phyloP scores from a whole-genome alignment of 164 flowering plant genomes.

The Stephania yunnanensis region DNA sequence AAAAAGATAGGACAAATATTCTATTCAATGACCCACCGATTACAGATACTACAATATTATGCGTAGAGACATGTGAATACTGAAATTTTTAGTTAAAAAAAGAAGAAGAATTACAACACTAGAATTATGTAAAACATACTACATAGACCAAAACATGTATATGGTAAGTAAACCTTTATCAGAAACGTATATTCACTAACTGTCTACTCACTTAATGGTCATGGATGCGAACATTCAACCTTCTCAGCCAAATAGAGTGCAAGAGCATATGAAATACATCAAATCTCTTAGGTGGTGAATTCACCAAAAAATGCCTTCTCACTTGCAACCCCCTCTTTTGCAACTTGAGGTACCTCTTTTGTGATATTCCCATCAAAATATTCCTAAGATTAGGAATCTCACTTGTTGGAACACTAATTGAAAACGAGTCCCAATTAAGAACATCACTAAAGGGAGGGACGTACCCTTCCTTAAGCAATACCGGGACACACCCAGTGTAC shows the following conservation, averaged over 20 bases:
- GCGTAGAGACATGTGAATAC: too few relatives aligned
- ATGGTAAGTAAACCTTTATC: too few relatives aligned
- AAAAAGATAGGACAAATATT: too few relatives aligned
- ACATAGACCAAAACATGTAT: too few relatives aligned
- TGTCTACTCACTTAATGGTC: not conserved
- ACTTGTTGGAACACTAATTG: slow-evolving; percentile 1
- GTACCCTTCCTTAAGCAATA: slow-evolving; percentile 1
- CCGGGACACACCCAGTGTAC: slow-evolving; percentile 4
- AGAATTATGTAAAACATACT: too few relatives aligned
- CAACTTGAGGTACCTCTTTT: slow-evolving; percentile 3
- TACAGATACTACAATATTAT: too few relatives aligned
- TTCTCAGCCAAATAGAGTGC: slow-evolving; percentile 12
- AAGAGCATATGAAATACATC: slow-evolving; percentile 11
- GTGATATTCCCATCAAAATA: slow-evolving; percentile 2
- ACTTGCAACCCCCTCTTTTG: not conserved
- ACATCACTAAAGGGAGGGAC: slow-evolving; percentile 9
- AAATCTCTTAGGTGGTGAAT: slow-evolving; percentile 2
- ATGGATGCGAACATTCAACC: slow-evolving; percentile 1
- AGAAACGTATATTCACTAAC: too few relatives aligned
- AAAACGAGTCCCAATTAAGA: slow-evolving; percentile 6
- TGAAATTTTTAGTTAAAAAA: too few relatives aligned
- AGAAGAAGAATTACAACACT: too few relatives aligned
- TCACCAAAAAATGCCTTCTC: slow-evolving; percentile 10
- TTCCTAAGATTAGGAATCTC: slow-evolving; percentile 12
- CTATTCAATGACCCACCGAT: too few relatives aligned